These are phyloP conservation scores for Pochonia chlamydosporia DNA, from an alignment of 2,329 filamentous ascomycete species.

Conservation along the genomic window DNA sequence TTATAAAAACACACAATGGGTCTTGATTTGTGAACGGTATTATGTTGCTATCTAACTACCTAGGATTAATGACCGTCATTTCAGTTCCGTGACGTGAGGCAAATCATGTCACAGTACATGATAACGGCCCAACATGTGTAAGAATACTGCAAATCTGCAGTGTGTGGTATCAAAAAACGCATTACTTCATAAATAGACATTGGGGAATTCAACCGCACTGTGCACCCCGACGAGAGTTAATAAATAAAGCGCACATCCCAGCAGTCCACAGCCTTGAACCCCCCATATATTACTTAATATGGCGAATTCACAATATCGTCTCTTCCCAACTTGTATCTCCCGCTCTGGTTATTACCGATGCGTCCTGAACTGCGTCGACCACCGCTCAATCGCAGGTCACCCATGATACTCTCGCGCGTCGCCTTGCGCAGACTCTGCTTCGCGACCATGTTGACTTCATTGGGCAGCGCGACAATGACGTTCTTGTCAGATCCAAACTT, in stretches of 20 bases:
- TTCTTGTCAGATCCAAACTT: conserved; percentile 96
- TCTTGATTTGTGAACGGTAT: neutral
- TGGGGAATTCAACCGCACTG: neutral
- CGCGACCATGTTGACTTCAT: conserved; percentile 97
- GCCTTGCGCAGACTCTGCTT: conserved; percentile 80
- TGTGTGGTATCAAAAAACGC: neutral
- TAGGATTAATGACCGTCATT: neutral
- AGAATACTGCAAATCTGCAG: neutral
- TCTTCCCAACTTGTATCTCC: conserved; percentile 67
- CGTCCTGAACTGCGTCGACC: conserved; percentile 44
- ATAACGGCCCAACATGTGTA: neutral
- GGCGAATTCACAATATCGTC: conserved; percentile 78
- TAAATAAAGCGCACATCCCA: too few species aligned
- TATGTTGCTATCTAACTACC: neutral
- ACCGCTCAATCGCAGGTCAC: conserved; percentile 42
- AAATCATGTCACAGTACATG: neutral
- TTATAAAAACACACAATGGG: too few species aligned
- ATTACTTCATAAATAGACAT: neutral
- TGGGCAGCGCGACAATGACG: conserved; percentile 91
- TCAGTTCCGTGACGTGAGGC: neutral
- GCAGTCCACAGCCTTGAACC: too few species aligned
- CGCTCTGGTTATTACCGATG: conserved; percentile 47
- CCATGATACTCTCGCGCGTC: conserved; percentile 87
- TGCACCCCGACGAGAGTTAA: neutral
- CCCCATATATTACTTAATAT: conserved; percentile 34